These are phyloP conservation scores for Elaeagnus macrophylla DNA, from an alignment of 306 rosid genomes.

Conservation along the genomic window DNA sequence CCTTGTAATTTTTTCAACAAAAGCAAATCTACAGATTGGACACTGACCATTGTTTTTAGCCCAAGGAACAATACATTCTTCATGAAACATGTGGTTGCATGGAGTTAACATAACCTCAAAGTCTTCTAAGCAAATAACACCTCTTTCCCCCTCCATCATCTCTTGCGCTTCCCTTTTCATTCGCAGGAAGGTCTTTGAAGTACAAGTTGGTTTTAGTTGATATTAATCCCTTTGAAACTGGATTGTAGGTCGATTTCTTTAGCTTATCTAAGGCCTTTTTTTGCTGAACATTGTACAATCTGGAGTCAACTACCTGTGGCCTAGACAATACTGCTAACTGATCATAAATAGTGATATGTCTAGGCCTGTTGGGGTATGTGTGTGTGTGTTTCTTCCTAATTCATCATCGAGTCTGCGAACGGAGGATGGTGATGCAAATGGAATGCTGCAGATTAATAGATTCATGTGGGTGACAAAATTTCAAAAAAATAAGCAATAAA, in stretches of 20 bases:
- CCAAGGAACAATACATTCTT: too few relatives aligned
- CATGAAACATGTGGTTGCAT: too few relatives aligned
- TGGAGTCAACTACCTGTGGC: conserved; percentile 21
- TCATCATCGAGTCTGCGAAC: conserved; percentile 19
- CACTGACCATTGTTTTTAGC: conserved; percentile 53
- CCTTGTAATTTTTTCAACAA: conserved; percentile 28
- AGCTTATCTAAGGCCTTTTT: conserved; percentile 43
- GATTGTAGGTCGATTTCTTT: conserved; percentile 43
- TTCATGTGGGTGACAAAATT: too few relatives aligned
- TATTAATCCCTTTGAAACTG: conserved; percentile 25
- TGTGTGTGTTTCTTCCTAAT: conserved; percentile 13
- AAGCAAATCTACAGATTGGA: conserved; percentile 58
- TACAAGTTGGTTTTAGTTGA: conserved; percentile 35
- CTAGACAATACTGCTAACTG: conserved; percentile 24
- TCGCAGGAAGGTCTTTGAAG: conserved; percentile 33
- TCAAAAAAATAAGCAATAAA: too few relatives aligned
- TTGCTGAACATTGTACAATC: conserved; percentile 24
- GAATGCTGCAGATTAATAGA: too few relatives aligned
- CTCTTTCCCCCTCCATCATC: conserved; percentile 49
- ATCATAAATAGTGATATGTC: conserved; percentile 11
- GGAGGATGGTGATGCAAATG: conserved; percentile 14
- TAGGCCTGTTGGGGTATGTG: conserved; percentile 14
- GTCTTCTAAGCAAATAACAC: conserved; percentile 75
- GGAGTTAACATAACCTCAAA: conserved; percentile 69
- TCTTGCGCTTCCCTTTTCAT: conserved; percentile 11